A percentile compares a stretch with the other conserved stretches of the same genome.
These are phyloP conservation scores for Malus hybrid DNA, from an alignment of 331 rosid genomes.

Conservation along the genomic window DNA sequence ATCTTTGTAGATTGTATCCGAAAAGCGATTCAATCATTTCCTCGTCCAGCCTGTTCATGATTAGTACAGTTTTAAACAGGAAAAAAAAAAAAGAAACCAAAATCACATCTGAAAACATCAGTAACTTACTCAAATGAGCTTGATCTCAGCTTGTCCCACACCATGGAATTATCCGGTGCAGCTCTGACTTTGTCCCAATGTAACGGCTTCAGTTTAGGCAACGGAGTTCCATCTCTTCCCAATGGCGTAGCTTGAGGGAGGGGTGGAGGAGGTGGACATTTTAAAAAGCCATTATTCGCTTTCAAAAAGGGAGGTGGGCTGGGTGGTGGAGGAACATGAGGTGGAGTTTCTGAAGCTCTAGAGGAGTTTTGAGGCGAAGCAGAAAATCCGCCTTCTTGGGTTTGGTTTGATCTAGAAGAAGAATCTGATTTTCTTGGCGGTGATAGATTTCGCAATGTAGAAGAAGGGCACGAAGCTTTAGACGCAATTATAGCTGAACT, in stretches of 20 bases:
- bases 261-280: constrained; percentile 85
- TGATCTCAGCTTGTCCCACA: constrained; percentile 90
- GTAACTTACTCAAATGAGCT: constrained; percentile 91
- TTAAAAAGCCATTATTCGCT: constrained; percentile 19
- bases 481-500: constrained; percentile 38
- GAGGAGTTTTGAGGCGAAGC: constrained; percentile 21
- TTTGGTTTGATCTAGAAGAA: constrained; percentile 31
- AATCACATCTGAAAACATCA: not conserved
- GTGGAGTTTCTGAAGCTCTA: constrained; percentile 26
- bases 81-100: not conserved
- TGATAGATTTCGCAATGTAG: constrained; percentile 39
- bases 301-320: constrained; percentile 63
- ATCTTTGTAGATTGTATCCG: constrained; percentile 73
- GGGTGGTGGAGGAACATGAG: constrained; percentile 71
- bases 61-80: not conserved
- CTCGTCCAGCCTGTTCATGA: constrained; percentile 75
- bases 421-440: constrained; percentile 43
- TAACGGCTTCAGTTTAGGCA: constrained; percentile 88
- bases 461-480: constrained; percentile 49
- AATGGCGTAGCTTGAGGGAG: constrained; percentile 49
- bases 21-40: constrained; percentile 98
- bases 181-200: constrained; percentile 99
- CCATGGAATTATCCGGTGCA: constrained; percentile 80
- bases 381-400: constrained; percentile 21
- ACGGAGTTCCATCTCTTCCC: constrained; percentile 77